Evolutionary conservation across 257 asterid genomes (phyloP).

Genomic region (Salvia hispanica): DNA sequence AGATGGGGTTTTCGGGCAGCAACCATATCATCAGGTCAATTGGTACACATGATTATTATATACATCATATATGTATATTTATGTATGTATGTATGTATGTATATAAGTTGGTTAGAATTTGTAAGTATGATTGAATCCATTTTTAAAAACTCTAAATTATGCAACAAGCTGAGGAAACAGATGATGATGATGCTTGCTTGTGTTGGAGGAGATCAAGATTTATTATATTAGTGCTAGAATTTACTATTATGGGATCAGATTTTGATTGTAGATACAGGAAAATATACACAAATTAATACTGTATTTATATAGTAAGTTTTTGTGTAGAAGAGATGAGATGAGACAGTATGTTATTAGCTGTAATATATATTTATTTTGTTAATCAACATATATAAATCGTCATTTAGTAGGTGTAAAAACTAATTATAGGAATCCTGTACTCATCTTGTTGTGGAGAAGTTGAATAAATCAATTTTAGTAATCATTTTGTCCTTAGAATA

Average conservation of each 20-base stretch:
- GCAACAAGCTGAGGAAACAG: constrained; percentile 2
- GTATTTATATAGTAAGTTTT: constrained; percentile 1
- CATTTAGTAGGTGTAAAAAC: constrained; percentile 30
- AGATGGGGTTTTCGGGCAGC: constrained; percentile 63
- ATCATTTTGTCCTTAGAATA: constrained; percentile 13
- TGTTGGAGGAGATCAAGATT: background rate
- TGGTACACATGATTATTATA: constrained; percentile 55
- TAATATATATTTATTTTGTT: constrained; percentile 30
- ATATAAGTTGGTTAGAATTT: background rate
- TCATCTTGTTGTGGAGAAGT: constrained; percentile 19
- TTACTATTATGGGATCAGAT: constrained; percentile 24
- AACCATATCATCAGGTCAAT: constrained; percentile 40
- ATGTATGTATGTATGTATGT: background rate
- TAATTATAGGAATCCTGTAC: constrained; percentile 34
- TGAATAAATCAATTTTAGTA: constrained; percentile 27
- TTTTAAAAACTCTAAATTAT: background rate
- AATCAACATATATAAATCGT: constrained; percentile 16
- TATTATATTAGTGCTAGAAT: constrained; percentile 2
- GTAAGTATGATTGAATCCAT: background rate
- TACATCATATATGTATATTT: background rate
- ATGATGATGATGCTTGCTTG: background rate
- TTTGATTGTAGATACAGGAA: constrained; percentile 29
- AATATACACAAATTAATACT: constrained; percentile 22
- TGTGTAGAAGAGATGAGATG: constrained; percentile 32
- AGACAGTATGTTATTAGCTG: constrained; percentile 44